Conservation (phyloP, 2,329 filamentous ascomycete species). For the Colletotrichum caudatum region DNA sequence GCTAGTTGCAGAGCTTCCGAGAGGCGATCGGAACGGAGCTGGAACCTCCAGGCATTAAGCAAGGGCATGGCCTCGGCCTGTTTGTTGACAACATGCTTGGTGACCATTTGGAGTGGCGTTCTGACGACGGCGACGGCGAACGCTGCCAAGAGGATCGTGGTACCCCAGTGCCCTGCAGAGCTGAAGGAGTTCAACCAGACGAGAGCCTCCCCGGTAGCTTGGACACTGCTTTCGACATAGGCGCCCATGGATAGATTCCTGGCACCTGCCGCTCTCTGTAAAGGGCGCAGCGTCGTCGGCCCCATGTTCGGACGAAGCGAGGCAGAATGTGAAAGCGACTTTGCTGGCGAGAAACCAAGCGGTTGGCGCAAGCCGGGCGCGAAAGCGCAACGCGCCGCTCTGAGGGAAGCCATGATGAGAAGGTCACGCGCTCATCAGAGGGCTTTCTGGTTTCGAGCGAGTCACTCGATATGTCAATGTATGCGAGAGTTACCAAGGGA, state of each 20-base stretch:
- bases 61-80: conserved; percentile 6
- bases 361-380: conserved; percentile 13
- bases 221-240: conserved; percentile 30
- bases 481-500: background rate
- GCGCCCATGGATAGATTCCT: conserved; percentile 50
- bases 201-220: conserved; percentile 38
- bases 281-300: background rate
- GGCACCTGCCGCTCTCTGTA: background rate
- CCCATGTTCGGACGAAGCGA: conserved; percentile 21
- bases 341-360: conserved; percentile 18
- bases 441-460: background rate
- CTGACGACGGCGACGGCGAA: conserved; percentile 7
- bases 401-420: conserved; percentile 29
- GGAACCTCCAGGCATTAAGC: conserved; percentile 1
- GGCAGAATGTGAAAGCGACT: conserved; percentile 7
- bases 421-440: background rate
- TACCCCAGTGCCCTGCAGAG: conserved; percentile 5
- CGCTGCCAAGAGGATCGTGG: conserved; percentile 12
- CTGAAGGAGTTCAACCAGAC: conserved; percentile 13
- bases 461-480: background rate
- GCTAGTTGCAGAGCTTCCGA: background rate
- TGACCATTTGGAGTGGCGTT: conserved; percentile 6
- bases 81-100: background rate
- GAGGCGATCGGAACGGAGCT: background rate
- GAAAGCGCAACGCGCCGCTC: conserved; percentile 20